phyloP scores from a whole-genome alignment of 2,329 filamentous ascomycete genomes.

The Cercospora sesami region DNA sequence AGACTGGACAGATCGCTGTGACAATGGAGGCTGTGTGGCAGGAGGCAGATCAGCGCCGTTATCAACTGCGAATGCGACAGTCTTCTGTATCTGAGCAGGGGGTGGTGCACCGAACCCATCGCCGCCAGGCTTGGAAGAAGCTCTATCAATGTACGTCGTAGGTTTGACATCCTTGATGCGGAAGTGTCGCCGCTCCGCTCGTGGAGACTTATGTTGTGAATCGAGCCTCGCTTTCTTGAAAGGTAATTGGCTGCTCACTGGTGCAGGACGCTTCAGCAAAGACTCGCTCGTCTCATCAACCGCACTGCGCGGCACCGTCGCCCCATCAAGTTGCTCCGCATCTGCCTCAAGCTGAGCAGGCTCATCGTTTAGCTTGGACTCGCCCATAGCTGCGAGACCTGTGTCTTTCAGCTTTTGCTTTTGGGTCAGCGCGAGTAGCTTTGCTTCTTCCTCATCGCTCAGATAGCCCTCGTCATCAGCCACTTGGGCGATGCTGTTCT shows the following conservation, averaged over 20 bases:
- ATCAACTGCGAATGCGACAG: neutral
- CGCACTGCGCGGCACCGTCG: constrained; percentile 12
- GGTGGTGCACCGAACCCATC: constrained; percentile 19
- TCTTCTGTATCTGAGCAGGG: constrained; percentile 17
- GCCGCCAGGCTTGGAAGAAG: constrained; percentile 12
- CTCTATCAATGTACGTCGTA: neutral
- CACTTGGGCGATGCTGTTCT: constrained; percentile 57
- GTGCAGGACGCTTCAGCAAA: constrained; percentile 28
- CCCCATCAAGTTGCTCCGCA: constrained; percentile 26
- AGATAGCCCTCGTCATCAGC: constrained; percentile 43
- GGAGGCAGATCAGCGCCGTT: neutral
- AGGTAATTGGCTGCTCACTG: constrained; percentile 19
- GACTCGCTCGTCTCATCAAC: constrained; percentile 4
- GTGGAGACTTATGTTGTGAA: constrained; percentile 8
- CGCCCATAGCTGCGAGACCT: constrained; percentile 25
- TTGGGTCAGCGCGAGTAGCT: constrained; percentile 38
- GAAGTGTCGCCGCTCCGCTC: constrained; percentile 29
- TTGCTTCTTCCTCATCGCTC: constrained; percentile 46
- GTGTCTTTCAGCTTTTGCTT: constrained; percentile 30
- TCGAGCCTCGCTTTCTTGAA: constrained; percentile 31
- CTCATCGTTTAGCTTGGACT: constrained; percentile 27
- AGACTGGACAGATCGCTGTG: constrained; percentile 34
- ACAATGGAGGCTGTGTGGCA: constrained; percentile 30
- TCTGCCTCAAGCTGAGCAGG: constrained; percentile 24
- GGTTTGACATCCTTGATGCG: constrained; percentile 31